phyloP scores from a whole-genome alignment of 2,329 filamentous ascomycete genomes.

The Colletotrichum caudatum region DNA sequence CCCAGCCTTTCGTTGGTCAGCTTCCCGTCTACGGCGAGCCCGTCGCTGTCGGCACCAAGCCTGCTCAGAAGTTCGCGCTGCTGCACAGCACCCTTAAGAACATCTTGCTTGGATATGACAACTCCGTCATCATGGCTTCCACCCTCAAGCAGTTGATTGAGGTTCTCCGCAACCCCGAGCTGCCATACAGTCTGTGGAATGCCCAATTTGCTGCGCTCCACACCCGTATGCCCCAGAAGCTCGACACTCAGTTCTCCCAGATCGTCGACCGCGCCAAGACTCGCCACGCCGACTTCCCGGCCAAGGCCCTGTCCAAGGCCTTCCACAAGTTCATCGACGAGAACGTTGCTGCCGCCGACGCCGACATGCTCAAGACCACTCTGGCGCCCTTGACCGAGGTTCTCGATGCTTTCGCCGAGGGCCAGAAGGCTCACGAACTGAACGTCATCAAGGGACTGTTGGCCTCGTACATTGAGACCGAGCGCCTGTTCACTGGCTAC shows the following conservation, averaged over 20 bases:
- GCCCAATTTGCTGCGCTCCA: conserved; percentile 97
- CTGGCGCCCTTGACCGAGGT: conserved; percentile 83
- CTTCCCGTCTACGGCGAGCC: conserved; percentile 89
- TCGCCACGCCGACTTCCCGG: conserved; percentile 88
- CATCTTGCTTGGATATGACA: conserved; percentile 94
- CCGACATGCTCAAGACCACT: conserved; percentile 76
- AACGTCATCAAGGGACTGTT: conserved; percentile 83
- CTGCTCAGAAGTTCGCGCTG: conserved; percentile 85
- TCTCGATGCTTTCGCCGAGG: conserved; percentile 84
- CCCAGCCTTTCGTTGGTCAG: conserved; percentile 91
- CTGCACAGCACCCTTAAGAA: conserved; percentile 84
- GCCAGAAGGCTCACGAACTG: conserved; percentile 91
- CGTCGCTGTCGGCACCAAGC: conserved; percentile 89
- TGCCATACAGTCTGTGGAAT: conserved; percentile 97
- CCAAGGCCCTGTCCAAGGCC: conserved; percentile 86
- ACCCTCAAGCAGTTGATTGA: conserved; percentile 91
- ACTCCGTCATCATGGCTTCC: conserved; percentile 92
- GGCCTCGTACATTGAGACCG: conserved; percentile 83
- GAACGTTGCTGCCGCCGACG: conserved; percentile 79
- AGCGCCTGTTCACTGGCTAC: conserved; percentile 88
- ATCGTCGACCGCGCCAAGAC: conserved; percentile 86
- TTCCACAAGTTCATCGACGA: conserved; percentile 92
- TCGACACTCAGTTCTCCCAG: conserved; percentile 84
- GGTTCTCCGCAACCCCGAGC: conserved; percentile 87
- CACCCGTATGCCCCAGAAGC: conserved; percentile 94